Evolutionary conservation across 768 basidiomycete species (phyloP).

Genomic region (Hygrocybe punicea): DNA sequence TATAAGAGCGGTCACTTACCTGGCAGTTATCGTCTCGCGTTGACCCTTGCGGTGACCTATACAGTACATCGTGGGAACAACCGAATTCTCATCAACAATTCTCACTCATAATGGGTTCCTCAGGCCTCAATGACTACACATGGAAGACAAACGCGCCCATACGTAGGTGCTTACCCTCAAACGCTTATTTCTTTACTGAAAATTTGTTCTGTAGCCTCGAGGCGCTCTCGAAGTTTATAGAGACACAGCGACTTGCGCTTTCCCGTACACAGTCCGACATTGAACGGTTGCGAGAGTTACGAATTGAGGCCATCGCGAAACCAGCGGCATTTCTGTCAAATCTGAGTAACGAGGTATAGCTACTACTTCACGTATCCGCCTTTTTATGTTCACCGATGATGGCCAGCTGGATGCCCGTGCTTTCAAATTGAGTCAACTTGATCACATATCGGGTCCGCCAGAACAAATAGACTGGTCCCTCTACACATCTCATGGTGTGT

Average conservation of each 20-base stretch:
- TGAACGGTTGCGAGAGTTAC: constrained; percentile 48
- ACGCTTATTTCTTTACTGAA: not conserved
- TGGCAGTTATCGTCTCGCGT: too few relatives aligned
- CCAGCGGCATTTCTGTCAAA: constrained; percentile 34
- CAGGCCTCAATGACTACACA: constrained; percentile 8
- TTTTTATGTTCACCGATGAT: constrained; percentile 1
- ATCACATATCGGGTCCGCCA: constrained; percentile 44
- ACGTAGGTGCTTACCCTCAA: constrained; percentile 32
- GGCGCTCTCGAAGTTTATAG: constrained; percentile 65
- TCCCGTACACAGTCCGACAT: constrained; percentile 62
- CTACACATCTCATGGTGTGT: constrained; percentile 55
- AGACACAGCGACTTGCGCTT: constrained; percentile 57
- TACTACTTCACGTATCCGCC: not conserved
- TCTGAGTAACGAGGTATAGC: constrained; percentile 35
- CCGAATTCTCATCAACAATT: too few relatives aligned
- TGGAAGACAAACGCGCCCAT: constrained; percentile 39
- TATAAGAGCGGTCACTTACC: too few relatives aligned
- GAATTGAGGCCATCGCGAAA: constrained; percentile 34
- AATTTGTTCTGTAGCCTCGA: constrained; percentile 43
- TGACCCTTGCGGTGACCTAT: too few relatives aligned
- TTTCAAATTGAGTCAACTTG: constrained; percentile 44
- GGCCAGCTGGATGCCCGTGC: constrained; percentile 23
- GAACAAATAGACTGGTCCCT: constrained; percentile 59
- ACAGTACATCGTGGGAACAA: too few relatives aligned
- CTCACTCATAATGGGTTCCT: too few relatives aligned